These are phyloP conservation scores for Elsinoe ampelina DNA, from an alignment of 2,329 filamentous ascomycete species.

Conservation along the genomic window DNA sequence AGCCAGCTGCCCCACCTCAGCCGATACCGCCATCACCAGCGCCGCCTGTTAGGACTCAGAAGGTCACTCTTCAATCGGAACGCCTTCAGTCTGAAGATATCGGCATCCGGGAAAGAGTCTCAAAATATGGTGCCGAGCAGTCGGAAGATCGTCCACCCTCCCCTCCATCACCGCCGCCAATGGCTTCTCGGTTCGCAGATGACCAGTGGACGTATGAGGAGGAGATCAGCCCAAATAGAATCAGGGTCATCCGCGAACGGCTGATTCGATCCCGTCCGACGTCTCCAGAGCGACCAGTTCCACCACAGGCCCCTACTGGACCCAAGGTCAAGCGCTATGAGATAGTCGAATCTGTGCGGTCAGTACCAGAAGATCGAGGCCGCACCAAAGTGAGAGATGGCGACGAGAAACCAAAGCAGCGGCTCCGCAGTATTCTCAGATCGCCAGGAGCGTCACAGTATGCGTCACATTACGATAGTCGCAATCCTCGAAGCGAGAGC, in stretches of 20 bases:
- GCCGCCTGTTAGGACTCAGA: background rate
- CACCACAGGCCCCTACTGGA: background rate
- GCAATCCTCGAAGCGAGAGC: conserved; percentile 3
- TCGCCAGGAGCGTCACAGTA: conserved; percentile 3
- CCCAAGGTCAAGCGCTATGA: conserved; percentile 9
- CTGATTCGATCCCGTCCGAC: background rate
- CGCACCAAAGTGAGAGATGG: conserved; percentile 1
- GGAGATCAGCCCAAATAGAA: conserved; percentile 3
- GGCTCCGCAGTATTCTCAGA: conserved; percentile 10
- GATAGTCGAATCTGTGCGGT: background rate
- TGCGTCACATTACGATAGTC: background rate
- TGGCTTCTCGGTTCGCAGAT: background rate
- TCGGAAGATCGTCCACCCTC: background rate
- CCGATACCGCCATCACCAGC: background rate
- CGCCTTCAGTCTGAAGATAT: background rate
- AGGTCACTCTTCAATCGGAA: background rate
- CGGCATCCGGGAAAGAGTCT: background rate
- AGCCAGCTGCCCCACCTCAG: background rate
- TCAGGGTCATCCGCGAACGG: conserved; percentile 3
- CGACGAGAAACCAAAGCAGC: background rate
- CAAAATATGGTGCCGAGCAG: background rate
- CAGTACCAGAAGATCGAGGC: conserved; percentile 9
- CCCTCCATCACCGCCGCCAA: conserved; percentile 8
- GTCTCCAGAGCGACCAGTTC: background rate
- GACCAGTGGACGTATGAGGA: conserved; percentile 1